These are phyloP conservation scores for Epichloe aotearoae DNA, from an alignment of 2,329 filamentous ascomycete genomes.

Conservation along the genomic window DNA sequence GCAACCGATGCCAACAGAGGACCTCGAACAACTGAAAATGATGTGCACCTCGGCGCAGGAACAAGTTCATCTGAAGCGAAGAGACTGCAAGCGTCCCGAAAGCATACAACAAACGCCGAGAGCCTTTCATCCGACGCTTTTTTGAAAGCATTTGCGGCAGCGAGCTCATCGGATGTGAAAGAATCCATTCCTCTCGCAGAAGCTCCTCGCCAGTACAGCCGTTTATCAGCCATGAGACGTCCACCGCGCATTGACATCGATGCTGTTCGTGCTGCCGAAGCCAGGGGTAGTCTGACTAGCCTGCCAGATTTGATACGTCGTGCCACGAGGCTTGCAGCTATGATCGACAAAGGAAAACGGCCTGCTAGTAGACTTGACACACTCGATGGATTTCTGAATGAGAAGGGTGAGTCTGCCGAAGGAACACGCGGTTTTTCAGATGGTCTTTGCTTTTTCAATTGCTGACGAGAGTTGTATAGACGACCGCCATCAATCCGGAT, in stretches of 20 bases:
- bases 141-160: constrained; percentile 36
- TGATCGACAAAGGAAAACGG: constrained; percentile 69
- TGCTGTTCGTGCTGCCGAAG: constrained; percentile 67
- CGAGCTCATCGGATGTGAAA: constrained; percentile 30
- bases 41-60: constrained; percentile 32
- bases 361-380: constrained; percentile 46
- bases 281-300: constrained; percentile 80
- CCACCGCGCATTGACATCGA: constrained; percentile 73
- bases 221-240: constrained; percentile 41
- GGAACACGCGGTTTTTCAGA: background rate
- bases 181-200: constrained; percentile 17
- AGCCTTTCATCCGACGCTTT: constrained; percentile 31
- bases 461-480: constrained; percentile 13
- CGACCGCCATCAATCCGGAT: constrained; percentile 36
- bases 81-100: constrained; percentile 7
- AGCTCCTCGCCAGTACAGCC: constrained; percentile 22
- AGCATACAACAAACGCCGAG: constrained; percentile 8
- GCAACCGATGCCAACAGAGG: constrained; percentile 15
- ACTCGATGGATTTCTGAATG: constrained; percentile 35
- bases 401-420: constrained; percentile 22
- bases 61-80: constrained; percentile 31
- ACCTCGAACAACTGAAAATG: constrained; percentile 28
- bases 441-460: background rate
- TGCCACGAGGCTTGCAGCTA: constrained; percentile 73
- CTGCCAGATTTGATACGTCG: constrained; percentile 81